Conservation (phyloP, 1,284 basidiomycete species). For the Hortiboletus rubellus region DNA sequence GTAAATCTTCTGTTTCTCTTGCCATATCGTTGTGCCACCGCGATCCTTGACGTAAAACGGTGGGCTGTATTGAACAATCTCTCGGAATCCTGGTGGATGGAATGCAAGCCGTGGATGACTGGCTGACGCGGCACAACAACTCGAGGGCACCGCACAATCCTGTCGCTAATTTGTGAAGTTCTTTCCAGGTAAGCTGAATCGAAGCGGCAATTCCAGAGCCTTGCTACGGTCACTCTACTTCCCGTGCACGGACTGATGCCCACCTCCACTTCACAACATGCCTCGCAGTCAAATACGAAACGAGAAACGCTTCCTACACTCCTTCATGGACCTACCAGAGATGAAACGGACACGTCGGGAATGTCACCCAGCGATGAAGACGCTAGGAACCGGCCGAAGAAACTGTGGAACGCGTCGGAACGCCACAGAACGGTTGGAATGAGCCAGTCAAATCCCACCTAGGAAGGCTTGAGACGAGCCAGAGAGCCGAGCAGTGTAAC, state of each 20-base stretch:
- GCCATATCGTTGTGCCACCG: neutral
- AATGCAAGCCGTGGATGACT: slow-evolving; percentile 7
- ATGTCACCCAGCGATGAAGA: no score
- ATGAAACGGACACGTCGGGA: no score
- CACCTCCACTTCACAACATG: no score
- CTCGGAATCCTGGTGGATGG: slow-evolving; percentile 14
- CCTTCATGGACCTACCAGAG: no score
- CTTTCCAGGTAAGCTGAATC: slow-evolving; percentile 12
- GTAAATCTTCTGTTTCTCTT: slow-evolving; percentile 1
- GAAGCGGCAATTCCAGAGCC: neutral
- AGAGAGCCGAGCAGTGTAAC: no score
- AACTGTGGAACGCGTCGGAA: no score
- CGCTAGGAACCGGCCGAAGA: no score
- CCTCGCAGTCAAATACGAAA: neutral
- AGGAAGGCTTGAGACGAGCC: no score
- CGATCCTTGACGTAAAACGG: neutral
- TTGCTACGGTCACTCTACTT: neutral
- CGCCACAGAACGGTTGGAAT: no score
- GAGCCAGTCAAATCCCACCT: no score
- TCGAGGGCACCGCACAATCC: neutral
- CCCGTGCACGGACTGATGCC: neutral
- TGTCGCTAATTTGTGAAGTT: slow-evolving; percentile 12
- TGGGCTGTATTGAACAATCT: neutral
- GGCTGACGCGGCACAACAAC: neutral
- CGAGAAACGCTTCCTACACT: neutral